Percentiles rank a stretch among this genome's conserved stretches.
phyloP scores from a whole-genome alignment of 1,284 basidiomycete genomes.

The Irpex rosettiformis region DNA sequence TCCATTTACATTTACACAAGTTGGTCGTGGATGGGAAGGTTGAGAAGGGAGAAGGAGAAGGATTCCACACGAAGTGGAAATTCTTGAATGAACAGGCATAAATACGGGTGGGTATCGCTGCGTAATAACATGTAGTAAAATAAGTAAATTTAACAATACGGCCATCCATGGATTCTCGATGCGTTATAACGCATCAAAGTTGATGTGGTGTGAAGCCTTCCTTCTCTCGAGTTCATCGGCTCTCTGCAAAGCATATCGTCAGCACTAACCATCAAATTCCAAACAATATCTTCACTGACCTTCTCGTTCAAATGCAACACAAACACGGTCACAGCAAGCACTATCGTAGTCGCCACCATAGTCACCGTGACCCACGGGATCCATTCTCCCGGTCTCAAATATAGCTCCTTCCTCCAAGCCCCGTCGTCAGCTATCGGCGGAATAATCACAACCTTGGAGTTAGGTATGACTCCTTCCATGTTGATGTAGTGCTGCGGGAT shows the following conservation, averaged over 20 bases:
- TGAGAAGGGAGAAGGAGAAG: slow-evolving; percentile 42
- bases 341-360: slow-evolving; percentile 69
- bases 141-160: not conserved
- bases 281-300: slow-evolving; percentile 39
- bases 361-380: slow-evolving; percentile 94
- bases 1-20: slow-evolving; percentile 75
- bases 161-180: not conserved
- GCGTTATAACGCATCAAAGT: slow-evolving; percentile 85
- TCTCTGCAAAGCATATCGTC: slow-evolving; percentile 48
- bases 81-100: slow-evolving; percentile 17
- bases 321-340: slow-evolving; percentile 82
- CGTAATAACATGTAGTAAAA: not conserved
- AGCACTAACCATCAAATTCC: not conserved
- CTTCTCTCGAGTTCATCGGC: slow-evolving; percentile 92
- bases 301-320: slow-evolving; percentile 91
- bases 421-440: slow-evolving; percentile 58
- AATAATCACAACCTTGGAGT: slow-evolving; percentile 94
- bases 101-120: not conserved
- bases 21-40: slow-evolving; percentile 67
- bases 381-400: slow-evolving; percentile 94
- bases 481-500: slow-evolving; percentile 72
- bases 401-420: slow-evolving; percentile 87
- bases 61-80: slow-evolving; percentile 36
- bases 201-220: slow-evolving; percentile 89
- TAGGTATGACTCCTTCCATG: slow-evolving; percentile 96